These are phyloP conservation scores for Citrus reticulata DNA, from an alignment of 345 rosid genomes.

Conservation along the genomic window DNA sequence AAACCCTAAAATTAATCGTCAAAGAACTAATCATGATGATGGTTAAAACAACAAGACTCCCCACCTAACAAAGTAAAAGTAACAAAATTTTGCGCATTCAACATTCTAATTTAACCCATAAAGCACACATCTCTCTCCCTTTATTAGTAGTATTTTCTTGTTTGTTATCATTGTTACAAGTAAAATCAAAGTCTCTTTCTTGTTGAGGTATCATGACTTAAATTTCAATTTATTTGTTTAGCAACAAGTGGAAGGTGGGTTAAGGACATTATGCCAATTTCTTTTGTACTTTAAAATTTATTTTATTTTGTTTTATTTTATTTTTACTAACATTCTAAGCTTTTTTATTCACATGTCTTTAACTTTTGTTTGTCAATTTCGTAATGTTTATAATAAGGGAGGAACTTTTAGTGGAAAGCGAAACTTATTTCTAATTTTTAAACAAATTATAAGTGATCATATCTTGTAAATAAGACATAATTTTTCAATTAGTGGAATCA, in stretches of 20 bases:
- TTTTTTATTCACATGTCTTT: background rate
- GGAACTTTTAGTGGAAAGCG: background rate
- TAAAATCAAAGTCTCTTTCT: constrained; percentile 14
- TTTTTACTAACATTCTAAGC: background rate
- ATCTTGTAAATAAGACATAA: background rate
- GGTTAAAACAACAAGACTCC: constrained; percentile 13
- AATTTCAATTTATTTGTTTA: constrained; percentile 11
- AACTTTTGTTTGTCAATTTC: background rate
- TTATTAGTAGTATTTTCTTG: background rate
- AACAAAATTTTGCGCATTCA: background rate
- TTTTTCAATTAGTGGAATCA: background rate
- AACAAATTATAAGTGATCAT: background rate
- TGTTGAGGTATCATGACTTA: constrained; percentile 10
- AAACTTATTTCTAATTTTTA: background rate
- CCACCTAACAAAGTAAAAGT: constrained; percentile 7
- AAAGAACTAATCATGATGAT: background rate
- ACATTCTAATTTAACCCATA: background rate
- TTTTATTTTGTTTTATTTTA: no score
- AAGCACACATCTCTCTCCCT: background rate
- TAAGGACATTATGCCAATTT: background rate
- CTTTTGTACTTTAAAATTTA: background rate
- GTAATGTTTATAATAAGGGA: background rate
- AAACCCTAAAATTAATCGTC: constrained; percentile 8
- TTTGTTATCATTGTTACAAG: background rate
- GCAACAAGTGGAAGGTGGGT: background rate